Base-by-base conservation (phyloP, 2,329 filamentous ascomycete species). In the Emericellopsis atlantica region DNA sequence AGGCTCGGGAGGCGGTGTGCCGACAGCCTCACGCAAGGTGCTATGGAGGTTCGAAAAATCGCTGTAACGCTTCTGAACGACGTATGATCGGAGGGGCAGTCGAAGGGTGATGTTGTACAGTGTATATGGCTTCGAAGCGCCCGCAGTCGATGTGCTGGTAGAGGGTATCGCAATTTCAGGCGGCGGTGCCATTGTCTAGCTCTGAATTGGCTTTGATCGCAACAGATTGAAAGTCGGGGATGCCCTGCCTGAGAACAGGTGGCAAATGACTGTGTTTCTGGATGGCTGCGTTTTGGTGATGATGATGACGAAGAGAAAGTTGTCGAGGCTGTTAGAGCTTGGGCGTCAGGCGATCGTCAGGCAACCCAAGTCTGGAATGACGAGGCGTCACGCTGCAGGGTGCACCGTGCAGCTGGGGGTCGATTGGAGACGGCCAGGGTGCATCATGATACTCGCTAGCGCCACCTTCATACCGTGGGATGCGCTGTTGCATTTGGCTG, bases 31-130 rank as follows among this genome's bases (percentile, higher is more conserved):
- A 16, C 69, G 67, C 8, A 93, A 70, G 4, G 72, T 61, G 24
- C 66, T 58, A 61, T 92, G 76, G 14, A 93, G 76, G 37, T 68
- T 58, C 42, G 67, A 65, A 54, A 92, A 92, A 56, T 92, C 85
- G 40, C 80, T 86, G 67, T 90, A 93, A 51, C 85, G 82, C 61
- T 89, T 90, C 53, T 80, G 77, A 5, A 88, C 69, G 48, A 83
- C 80, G 51, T 81, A 84, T 5, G 82, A 83, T 37, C 82, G 78
- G 12, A 90, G 72, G 0, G 85, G 84, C 1, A 88, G 77, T 39
- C 83, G 79, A 44, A 92, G 69, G 18, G 77, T 79, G 58, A 89
- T 81, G 58, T 85, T 84, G 67, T 89, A 90, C 48, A 81, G 72
- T 0, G 84, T 89, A 59, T 78, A 87, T 0, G 80, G 71, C 52